A percentile compares a stretch with the other conserved stretches of the same genome.
These are phyloP conservation scores for Dactylonectria macrodidyma DNA, from an alignment of 2,329 filamentous ascomycete genomes.

Conservation along the genomic window DNA sequence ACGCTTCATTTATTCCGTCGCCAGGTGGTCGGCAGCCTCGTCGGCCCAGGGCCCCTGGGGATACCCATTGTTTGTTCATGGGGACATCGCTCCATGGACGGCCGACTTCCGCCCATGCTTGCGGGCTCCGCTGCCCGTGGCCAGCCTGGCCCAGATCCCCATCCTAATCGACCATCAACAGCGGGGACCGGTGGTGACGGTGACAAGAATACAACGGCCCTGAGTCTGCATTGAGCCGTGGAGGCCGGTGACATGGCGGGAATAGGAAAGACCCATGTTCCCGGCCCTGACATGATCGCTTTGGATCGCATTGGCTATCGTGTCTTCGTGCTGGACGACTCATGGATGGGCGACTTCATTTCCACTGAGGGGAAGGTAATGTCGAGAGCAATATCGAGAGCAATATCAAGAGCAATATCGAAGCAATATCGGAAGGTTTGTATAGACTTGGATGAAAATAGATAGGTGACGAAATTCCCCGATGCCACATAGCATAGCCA, in stretches of 20 bases:
- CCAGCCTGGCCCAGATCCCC: conserved; percentile 12
- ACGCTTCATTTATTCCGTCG: conserved; percentile 14
- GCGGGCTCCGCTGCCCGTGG: conserved; percentile 5
- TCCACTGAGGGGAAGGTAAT: background rate
- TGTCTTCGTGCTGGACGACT: background rate
- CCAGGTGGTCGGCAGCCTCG: background rate
- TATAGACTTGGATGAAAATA: conserved; percentile 4
- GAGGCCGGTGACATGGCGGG: conserved; percentile 31
- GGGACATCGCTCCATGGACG: conserved; percentile 12
- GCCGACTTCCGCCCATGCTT: conserved; percentile 30
- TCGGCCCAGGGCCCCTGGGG: conserved; percentile 9
- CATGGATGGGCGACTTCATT: background rate
- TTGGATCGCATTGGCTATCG: conserved; percentile 13
- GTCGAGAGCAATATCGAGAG: background rate
- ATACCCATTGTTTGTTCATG: conserved; percentile 31
- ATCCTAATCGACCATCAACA: conserved; percentile 21
- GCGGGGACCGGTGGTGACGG: conserved; percentile 43
- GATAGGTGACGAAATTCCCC: background rate
- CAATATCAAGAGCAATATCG: background rate
- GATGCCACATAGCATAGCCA: background rate
- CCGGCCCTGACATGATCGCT: conserved; percentile 24
- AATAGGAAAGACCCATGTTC: conserved; percentile 32
- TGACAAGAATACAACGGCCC: conserved; percentile 35
- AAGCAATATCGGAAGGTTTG: background rate
- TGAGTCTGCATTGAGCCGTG: conserved; percentile 26